phyloP scores from a whole-genome alignment of 306 rosid genomes.

The Luffa aegyptiaca region DNA sequence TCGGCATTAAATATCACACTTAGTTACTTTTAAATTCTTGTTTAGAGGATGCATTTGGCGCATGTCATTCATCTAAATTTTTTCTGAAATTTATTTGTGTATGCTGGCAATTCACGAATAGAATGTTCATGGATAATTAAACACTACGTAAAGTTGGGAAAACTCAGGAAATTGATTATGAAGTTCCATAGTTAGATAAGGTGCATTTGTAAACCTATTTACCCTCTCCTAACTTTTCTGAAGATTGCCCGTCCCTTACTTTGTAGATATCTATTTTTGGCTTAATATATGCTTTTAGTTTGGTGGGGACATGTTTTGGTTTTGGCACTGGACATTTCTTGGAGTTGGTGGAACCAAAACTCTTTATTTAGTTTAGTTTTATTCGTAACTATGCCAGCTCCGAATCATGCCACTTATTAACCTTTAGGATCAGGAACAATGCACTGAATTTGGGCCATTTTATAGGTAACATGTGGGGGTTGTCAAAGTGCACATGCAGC shows the following conservation, averaged over 20 bases:
- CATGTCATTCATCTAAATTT: background rate
- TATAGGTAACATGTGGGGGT: slow-evolving; percentile 96
- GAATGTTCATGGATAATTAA: background rate
- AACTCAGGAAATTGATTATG: background rate
- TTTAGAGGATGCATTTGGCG: background rate
- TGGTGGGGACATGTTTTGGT: background rate
- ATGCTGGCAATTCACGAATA: background rate
- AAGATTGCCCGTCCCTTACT: background rate
- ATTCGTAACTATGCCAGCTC: background rate
- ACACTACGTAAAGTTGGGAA: background rate
- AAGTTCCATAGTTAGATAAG: background rate
- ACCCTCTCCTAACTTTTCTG: background rate
- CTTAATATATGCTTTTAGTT: background rate
- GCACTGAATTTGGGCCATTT: slow-evolving; percentile 12
- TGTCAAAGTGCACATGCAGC: slow-evolving; percentile 97
- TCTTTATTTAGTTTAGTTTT: background rate
- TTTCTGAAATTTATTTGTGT: background rate
- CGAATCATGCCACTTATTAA: background rate
- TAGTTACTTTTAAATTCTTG: background rate
- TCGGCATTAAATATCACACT: background rate
- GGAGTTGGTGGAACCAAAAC: background rate
- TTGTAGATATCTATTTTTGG: background rate
- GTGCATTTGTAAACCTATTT: background rate
- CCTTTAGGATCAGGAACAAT: background rate
- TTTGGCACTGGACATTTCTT: background rate